Percentiles rank a stretch among this genome's conserved stretches.
Conservation (phyloP, 306 rosid species). For the Oemleria cerasiformis region DNA sequence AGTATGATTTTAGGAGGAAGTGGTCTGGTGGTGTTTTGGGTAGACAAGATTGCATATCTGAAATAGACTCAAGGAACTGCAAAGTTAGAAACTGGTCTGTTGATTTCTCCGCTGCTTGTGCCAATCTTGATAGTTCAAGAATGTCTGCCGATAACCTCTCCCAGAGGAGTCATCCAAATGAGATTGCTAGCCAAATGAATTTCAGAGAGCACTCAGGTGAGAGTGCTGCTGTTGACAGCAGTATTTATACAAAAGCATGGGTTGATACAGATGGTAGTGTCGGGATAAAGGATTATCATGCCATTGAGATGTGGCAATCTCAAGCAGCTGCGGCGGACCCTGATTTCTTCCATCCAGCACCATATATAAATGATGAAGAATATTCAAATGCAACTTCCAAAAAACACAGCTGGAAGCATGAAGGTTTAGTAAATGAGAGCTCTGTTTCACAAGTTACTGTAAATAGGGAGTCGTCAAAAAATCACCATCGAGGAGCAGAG, state of each 20-base stretch:
- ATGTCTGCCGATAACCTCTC: constrained; percentile 82
- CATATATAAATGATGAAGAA: constrained; percentile 77
- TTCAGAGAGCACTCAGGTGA: constrained; percentile 96
- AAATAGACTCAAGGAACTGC: constrained; percentile 95
- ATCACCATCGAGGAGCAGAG: constrained; percentile 82
- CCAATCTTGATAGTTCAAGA: constrained; percentile 73
- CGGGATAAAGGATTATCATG: constrained; percentile 82
- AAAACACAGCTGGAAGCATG: constrained; percentile 65
- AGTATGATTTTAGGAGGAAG: constrained; percentile 67
- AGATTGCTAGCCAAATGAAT: constrained; percentile 74
- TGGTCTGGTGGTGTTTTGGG: constrained; percentile 87
- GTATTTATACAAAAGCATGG: constrained; percentile 94
- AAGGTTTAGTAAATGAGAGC: constrained; percentile 78
- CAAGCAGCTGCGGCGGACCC: constrained; percentile 95
- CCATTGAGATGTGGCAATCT: constrained; percentile 98
- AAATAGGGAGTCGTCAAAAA: constrained; percentile 60
- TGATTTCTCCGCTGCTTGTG: constrained; percentile 92
- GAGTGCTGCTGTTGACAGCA: constrained; percentile 89
- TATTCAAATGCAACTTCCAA: constrained; percentile 83
- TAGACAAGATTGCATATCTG: constrained; percentile 91
- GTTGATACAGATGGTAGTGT: constrained; percentile 85
- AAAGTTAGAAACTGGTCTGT: constrained; percentile 97
- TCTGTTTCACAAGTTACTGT: constrained; percentile 90
- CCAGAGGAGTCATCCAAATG: constrained; percentile 91
- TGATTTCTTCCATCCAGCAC: constrained; percentile 46